Percentiles rank a stretch among this genome's conserved stretches.
Conservation (phyloP, 2,329 filamentous ascomycete genomes). For the Xylariales sp. region DNA sequence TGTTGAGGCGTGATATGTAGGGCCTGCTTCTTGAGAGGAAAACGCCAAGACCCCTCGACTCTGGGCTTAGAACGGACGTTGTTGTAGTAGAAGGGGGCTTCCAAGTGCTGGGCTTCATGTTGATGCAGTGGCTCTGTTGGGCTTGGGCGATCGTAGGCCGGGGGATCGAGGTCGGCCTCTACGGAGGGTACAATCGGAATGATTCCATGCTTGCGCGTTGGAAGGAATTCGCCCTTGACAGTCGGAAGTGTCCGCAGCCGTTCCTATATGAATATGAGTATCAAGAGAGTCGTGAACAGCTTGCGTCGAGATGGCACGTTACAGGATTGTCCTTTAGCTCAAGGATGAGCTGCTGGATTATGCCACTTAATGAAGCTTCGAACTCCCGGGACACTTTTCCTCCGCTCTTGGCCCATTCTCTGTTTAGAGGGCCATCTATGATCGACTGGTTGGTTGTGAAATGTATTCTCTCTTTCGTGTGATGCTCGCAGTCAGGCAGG, state of each 20-base stretch:
- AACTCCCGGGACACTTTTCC: neutral
- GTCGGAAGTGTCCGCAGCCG: neutral
- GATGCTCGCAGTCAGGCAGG: neutral
- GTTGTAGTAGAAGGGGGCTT: too few species aligned
- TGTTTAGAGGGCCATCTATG: neutral
- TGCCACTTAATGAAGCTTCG: neutral
- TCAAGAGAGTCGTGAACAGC: too few species aligned
- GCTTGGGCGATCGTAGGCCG: too few species aligned
- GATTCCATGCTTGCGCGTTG: neutral
- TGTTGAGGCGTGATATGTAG: conserved; percentile 15
- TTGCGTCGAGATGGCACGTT: neutral
- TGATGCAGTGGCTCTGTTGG: too few species aligned
- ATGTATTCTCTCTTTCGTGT: neutral
- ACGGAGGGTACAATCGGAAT: neutral
- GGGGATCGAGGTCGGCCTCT: too few species aligned
- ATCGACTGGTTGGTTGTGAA: neutral
- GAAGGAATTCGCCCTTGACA: too few species aligned
- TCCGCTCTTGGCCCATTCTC: neutral
- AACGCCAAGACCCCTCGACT: too few species aligned
- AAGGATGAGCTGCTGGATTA: neutral
- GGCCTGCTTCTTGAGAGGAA: neutral
- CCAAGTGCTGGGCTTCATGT: too few species aligned
- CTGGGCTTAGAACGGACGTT: too few species aligned
- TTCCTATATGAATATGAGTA: neutral
- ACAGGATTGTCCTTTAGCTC: conserved; percentile 3